Evolutionary conservation across 352 stramenopile genomes (phyloP).

Genomic region (Globisporangium cylindrosporum): DNA sequence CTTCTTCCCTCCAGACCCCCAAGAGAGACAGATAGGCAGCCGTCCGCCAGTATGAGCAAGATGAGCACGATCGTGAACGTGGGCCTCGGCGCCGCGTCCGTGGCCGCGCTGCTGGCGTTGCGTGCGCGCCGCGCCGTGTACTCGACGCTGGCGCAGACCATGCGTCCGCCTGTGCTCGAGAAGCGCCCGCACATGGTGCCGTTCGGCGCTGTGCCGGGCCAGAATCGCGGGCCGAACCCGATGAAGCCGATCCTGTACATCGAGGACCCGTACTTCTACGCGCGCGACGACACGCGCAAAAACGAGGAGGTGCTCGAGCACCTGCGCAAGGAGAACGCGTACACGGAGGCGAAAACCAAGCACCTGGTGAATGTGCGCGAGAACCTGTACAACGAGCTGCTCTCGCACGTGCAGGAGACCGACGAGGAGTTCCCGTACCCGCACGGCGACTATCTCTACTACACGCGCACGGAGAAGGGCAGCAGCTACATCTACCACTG

Average conservation of each 20-base stretch:
- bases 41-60: constrained; percentile 40
- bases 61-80: constrained; percentile 44
- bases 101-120: constrained; percentile 57
- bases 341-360: constrained; percentile 83
- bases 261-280: constrained; percentile 95
- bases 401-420: constrained; percentile 89
- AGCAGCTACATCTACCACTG: constrained; percentile 80
- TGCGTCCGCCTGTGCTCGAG: constrained; percentile 55
- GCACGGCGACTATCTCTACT: constrained; percentile 85
- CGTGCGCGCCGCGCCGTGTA: constrained; percentile 59
- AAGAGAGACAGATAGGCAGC: background rate
- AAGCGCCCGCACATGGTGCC: constrained; percentile 81
- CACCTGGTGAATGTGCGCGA: constrained; percentile 82
- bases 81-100: constrained; percentile 49
- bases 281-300: constrained; percentile 92
- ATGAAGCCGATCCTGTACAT: constrained; percentile 90
- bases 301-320: constrained; percentile 91
- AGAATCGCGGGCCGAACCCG: constrained; percentile 82
- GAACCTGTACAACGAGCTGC: constrained; percentile 92
- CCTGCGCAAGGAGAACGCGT: constrained; percentile 92
- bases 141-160: constrained; percentile 39
- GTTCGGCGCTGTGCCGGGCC: constrained; percentile 69
- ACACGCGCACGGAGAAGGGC: constrained; percentile 86
- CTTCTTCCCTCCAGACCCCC: background rate
- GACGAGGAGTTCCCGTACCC: constrained; percentile 83